Conservation (phyloP, 2,329 filamentous ascomycete genomes). For the Fusarium neocosmosporiellum region DNA sequence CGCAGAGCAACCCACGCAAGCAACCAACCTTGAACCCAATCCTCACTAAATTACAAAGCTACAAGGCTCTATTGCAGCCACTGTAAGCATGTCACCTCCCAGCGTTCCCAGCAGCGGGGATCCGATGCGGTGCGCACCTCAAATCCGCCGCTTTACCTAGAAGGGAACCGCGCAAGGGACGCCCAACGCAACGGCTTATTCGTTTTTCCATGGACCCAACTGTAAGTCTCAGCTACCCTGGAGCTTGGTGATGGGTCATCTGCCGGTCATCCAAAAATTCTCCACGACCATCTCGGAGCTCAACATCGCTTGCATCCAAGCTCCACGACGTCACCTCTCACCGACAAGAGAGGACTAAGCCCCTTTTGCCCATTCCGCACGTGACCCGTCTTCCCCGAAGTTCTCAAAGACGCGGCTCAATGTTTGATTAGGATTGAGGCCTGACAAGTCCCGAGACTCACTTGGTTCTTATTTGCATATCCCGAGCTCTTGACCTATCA, state of each 20-base stretch:
- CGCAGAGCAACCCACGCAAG: constrained; percentile 6
- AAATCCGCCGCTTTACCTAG: constrained; percentile 28
- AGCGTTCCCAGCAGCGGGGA: constrained; percentile 19
- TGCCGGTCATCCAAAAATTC: constrained; percentile 15
- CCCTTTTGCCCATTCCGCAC: constrained; percentile 4
- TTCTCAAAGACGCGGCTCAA: constrained; percentile 2
- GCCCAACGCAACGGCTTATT: not conserved
- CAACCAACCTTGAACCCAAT: constrained; percentile 8
- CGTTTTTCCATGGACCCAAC: constrained; percentile 19
- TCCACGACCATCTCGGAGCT: constrained; percentile 26
- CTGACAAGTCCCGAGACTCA: not conserved
- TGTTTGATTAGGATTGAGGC: constrained; percentile 1
- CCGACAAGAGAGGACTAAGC: constrained; percentile 13
- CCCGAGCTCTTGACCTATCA: constrained; percentile 10
- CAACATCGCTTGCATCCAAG: constrained; percentile 28
- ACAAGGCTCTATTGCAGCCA: constrained; percentile 23
- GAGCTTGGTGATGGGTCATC: constrained; percentile 7
- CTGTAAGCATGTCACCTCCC: constrained; percentile 24
- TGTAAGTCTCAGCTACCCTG: constrained; percentile 29
- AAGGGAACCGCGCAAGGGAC: not conserved
- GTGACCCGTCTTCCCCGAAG: constrained; percentile 2
- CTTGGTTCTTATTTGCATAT: constrained; percentile 11
- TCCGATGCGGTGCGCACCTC: constrained; percentile 31
- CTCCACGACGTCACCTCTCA: constrained; percentile 25
- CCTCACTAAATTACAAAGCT: not conserved